Evolutionary conservation across 768 basidiomycete species (phyloP), one percentile per base, ranked within the genome.

Genomic region (Mycena filopes): DNA sequence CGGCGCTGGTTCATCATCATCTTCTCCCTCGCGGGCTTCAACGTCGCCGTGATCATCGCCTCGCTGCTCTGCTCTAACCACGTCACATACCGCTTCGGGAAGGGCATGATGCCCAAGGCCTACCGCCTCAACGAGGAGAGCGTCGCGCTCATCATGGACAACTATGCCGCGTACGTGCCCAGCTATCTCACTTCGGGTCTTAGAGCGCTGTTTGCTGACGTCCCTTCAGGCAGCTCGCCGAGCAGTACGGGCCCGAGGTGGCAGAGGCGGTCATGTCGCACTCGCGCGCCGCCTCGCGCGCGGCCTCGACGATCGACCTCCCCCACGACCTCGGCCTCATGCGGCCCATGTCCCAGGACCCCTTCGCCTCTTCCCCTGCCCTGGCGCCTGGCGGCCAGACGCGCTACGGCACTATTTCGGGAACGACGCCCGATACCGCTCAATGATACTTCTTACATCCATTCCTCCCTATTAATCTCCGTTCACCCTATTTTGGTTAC

Each of bases 41-140:
- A 94, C 59, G 75, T 95, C 49, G 70, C 72, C 18, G 82, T 89
- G 70, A 93, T 93, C 77, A 51, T 91, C 55, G 79, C 83, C 1
- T 87, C 83, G 2, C 77, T 94, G 54, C 75, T 94, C 42, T 94
- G 91, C 77, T 86, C 87, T 6, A 92, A 93, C 77, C 92, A 95
- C 70, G 87, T 95, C 74, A 94, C 92, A 49, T 94, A 94, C 71
- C 81, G 93, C 38, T 94, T 95, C 75, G 92, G 93, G 0, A 95
- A 95, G 80, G 93, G 94, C 48, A 88, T 94, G 87, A 93, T 91
- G 85, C 94, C 93, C 26, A 89, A 92, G 81, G 86, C 88, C 31
- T 95, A 95, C 74, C 81, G 92, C 43, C 80, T 95, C 38, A 87
- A 89, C 73, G 77, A 86, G 80, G 84, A 79, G 60, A 87, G 84